Conservation (phyloP, 2,329 filamentous ascomycete genomes). For the Penicillium sp. region DNA sequence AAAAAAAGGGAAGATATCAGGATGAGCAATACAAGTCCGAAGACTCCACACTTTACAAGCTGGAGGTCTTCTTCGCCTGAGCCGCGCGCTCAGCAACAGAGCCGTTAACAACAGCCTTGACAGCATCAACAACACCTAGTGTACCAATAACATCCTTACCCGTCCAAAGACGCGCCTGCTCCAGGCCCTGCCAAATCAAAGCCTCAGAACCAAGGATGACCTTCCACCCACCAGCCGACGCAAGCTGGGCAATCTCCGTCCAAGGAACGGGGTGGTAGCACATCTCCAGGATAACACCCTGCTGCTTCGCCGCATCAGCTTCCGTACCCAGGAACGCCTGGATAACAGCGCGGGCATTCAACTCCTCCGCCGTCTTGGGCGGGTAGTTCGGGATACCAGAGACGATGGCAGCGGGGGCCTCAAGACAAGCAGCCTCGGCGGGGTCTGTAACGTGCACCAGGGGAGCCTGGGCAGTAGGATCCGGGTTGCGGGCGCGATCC, state of each 20-base stretch:
- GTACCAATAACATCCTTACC: constrained; percentile 64
- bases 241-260: constrained; percentile 69
- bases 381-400: constrained; percentile 77
- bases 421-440: constrained; percentile 64
- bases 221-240: constrained; percentile 69
- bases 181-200: constrained; percentile 77
- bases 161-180: constrained; percentile 70
- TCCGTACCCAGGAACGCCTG: constrained; percentile 42
- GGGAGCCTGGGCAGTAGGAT: constrained; percentile 43
- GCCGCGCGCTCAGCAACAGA: constrained; percentile 52
- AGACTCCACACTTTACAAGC: constrained; percentile 24
- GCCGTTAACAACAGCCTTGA: constrained; percentile 60
- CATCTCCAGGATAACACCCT: constrained; percentile 79
- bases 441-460: constrained; percentile 67
- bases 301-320: constrained; percentile 48
- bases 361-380: constrained; percentile 69
- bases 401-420: constrained; percentile 70
- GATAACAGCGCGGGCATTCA: constrained; percentile 62
- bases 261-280: constrained; percentile 77
- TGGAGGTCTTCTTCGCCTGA: constrained; percentile 32
- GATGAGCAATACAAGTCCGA: not conserved
- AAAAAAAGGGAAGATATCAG: constrained; percentile 10
- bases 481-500: constrained; percentile 61
- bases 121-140: constrained; percentile 60
- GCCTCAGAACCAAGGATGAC: constrained; percentile 78